Base-by-base conservation (phyloP, 805 yeast genomes). In the Candida easanensis region DNA sequence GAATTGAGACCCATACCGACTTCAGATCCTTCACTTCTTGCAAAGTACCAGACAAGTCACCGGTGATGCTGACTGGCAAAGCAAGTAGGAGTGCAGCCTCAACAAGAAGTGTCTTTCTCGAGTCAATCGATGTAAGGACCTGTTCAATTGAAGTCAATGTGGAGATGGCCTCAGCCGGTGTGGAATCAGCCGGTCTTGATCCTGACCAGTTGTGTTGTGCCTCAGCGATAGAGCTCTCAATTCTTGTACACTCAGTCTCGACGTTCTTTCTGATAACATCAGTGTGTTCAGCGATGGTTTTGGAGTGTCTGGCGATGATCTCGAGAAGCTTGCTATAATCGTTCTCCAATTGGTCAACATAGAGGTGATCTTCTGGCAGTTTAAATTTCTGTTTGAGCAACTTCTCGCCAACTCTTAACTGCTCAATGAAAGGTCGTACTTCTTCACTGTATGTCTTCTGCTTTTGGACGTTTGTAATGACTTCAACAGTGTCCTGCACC, bases 1-100 rank as follows among this genome's bases (percentile, higher is more conserved):
- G 74, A 27, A 88, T 67, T 0, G 83, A 68, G 1, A 69, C 53
- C 95, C 95, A 87, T 1, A 84, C 88, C 1, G 72, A 54, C 44
- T 69, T 74, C 28, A 82, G 68, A 36, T 82, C 85, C 0, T 51
- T 44, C 1, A 85, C 62, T 48, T 86, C 93, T 3, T 68, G 73
- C 0, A 58, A 18, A 3, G 73, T 52, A 0, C 53, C 52, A 0
- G 52, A 47, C 1, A 80, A 48, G 14, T 62, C 62, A 5, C 51
- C 60, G 14, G 49, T 44, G 0, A 60, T 39, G 0, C 49, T 49
- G 1, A 72, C 41, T 0, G 70, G 65, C 1, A 69, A 51, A 18
- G 59, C 64, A 21, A 71, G 62, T 15, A 64, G 50, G 9, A 31
- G 44, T 4, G 62, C 67, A 1, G 79, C 75, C 14, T 56, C 48